Evolutionary conservation across 108 stramenopile genomes (phyloP), one percentile per base, ranked within the genome.

Genomic region (Nitzschia sp.): DNA sequence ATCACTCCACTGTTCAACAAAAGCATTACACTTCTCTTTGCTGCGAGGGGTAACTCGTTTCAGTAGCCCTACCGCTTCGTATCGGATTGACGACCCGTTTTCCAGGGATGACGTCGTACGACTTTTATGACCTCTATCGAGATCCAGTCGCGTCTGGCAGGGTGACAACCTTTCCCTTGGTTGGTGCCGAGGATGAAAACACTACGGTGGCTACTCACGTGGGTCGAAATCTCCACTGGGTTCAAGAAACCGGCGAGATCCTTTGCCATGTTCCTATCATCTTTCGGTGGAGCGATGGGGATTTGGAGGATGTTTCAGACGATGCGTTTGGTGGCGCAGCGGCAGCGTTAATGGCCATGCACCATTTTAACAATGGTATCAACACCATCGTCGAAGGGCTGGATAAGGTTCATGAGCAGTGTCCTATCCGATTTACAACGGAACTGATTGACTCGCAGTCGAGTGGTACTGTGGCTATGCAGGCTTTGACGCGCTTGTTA

Each of bases 291-390:
- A 51, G 49, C 21, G 17, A 51, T 9, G n/a, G n/a, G n/a, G 49
- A 51, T 19, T 4, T 5, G 21, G 49, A 51, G 4, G 49, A 51
- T 51, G n/a, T 51, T 51, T 51, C n/a, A 3, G 48, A 15, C 15
- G 26, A 81, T 64, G 38, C 79, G 54, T 57, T 78, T 77, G 78
- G 71, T 73, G 54, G 64, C 36, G 64, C 46, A 66, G 77, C 54
- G 49, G 76, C 65, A 0, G 64, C 74, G 2, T 29, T 62, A 13
- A 33, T 84, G 31, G 83, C 83, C 21, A 54, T 81, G 26, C 25
- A 78, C 5, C 83, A 84, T 51, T 72, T 84, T 38, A 84, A 84
- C 46, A 57, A 72, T 11, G 83, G 83, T n/a, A 64, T 81, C 48
- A 79, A 73, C 33, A 59, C 35, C 47, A 59, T 84, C 5, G 76